These are phyloP conservation scores for Mycena alexandri DNA, from an alignment of 768 basidiomycete genomes.

Conservation along the genomic window DNA sequence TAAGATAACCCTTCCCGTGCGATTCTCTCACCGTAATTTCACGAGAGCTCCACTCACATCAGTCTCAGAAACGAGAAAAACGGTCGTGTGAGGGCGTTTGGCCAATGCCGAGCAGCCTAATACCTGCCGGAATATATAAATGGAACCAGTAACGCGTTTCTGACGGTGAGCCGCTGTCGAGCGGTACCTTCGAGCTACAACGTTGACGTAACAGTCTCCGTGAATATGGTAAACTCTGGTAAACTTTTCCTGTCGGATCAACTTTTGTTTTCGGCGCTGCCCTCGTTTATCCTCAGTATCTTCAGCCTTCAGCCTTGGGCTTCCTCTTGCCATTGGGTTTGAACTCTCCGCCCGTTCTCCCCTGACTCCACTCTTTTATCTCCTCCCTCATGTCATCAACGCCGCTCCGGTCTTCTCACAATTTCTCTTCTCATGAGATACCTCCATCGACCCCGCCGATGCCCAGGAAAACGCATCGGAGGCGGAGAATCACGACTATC, in stretches of 20 bases:
- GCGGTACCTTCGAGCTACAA: no score
- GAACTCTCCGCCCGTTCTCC: no score
- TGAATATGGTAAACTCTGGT: not conserved
- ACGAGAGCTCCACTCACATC: constrained; percentile 11
- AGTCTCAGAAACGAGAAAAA: not conserved
- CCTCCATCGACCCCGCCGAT: not conserved
- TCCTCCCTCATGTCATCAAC: constrained; percentile 15
- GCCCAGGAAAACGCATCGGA: constrained; percentile 11
- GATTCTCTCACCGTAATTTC: not conserved
- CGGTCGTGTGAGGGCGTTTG: constrained; percentile 17
- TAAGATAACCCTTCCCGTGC: no score
- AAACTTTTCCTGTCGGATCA: not conserved
- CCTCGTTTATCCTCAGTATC: not conserved
- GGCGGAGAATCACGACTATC: constrained; percentile 7
- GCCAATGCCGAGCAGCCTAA: not conserved
- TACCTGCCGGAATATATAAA: no score
- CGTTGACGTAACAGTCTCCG: constrained; percentile 6
- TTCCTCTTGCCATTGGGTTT: not conserved
- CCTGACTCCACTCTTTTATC: constrained; percentile 2
- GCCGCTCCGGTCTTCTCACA: constrained; percentile 14
- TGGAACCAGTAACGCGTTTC: no score
- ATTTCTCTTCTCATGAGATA: not conserved
- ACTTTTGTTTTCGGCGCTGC: not conserved
- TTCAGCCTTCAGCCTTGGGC: not conserved
- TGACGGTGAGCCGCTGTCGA: no score